phyloP scores from a whole-genome alignment of 2,329 filamentous ascomycete species.

The Keithomyces neogunnii region DNA sequence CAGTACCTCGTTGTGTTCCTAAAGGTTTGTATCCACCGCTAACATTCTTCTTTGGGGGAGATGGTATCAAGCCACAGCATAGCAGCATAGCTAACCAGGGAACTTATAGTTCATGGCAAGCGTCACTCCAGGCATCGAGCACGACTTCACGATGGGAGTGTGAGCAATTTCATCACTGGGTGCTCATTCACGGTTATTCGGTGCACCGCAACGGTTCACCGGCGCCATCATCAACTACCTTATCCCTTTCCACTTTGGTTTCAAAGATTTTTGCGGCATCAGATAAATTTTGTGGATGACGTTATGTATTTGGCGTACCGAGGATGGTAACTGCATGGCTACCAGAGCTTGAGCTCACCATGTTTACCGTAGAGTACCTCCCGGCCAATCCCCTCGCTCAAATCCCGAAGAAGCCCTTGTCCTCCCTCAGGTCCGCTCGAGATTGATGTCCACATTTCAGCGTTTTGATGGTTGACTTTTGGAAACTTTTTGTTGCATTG shows the following conservation, averaged over 20 bases:
- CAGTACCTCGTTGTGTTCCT: slow-evolving; percentile 83
- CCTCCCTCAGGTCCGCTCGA: too few species aligned
- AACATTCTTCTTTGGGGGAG: too few species aligned
- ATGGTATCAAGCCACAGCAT: neutral
- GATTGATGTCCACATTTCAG: too few species aligned
- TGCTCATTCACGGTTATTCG: neutral
- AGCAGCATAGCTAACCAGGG: neutral
- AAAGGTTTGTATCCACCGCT: slow-evolving; percentile 45
- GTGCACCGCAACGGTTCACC: neutral
- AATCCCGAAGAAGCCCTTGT: too few species aligned
- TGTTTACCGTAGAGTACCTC: too few species aligned
- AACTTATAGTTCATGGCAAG: slow-evolving; percentile 61
- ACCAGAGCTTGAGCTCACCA: too few species aligned
- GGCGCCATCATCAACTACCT: neutral
- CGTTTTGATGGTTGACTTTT: too few species aligned
- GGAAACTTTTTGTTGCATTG: too few species aligned
- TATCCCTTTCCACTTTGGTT: neutral
- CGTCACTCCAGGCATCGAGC: slow-evolving; percentile 93
- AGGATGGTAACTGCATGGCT: neutral
- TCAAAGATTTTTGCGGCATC: neutral
- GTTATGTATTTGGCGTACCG: neutral
- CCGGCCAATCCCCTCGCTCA: too few species aligned
- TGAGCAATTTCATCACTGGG: slow-evolving; percentile 30
- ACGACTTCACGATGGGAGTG: slow-evolving; percentile 95
- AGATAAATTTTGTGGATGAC: neutral